phyloP scores from a whole-genome alignment of 306 rosid species.

The Lupinus albus region DNA sequence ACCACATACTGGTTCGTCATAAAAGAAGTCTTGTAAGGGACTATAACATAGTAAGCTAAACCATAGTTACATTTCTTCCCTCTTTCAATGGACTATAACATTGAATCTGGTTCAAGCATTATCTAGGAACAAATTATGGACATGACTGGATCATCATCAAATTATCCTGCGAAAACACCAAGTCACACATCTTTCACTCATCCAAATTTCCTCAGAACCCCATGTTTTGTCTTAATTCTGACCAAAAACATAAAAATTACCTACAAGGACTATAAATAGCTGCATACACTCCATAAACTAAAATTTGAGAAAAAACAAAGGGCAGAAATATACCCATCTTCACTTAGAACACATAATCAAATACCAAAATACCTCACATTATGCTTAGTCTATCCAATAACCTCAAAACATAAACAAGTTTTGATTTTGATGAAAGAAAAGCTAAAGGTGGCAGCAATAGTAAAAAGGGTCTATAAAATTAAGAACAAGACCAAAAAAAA shows the following conservation, averaged over 20 bases:
- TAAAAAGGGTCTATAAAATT: neutral
- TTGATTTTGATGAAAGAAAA: conserved; percentile 17
- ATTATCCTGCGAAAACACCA: conserved; percentile 5
- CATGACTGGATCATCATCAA: neutral
- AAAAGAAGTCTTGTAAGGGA: no score
- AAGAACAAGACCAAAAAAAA: no score
- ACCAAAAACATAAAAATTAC: neutral
- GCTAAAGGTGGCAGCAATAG: neutral
- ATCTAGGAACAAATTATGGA: neutral
- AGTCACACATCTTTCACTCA: conserved; percentile 2
- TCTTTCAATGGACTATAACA: conserved; percentile 17
- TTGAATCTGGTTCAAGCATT: conserved; percentile 9
- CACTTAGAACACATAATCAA: conserved; percentile 6
- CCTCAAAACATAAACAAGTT: conserved; percentile 22
- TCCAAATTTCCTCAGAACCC: neutral
- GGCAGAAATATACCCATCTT: conserved; percentile 3
- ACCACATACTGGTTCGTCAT: no score
- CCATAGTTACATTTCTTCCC: conserved; percentile 24
- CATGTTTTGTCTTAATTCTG: neutral
- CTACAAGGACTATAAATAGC: neutral
- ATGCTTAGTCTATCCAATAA: neutral
- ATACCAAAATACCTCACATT: neutral
- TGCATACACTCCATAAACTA: conserved; percentile 3
- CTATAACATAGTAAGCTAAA: conserved; percentile 10
- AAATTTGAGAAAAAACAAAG: neutral